Percentiles rank a stretch among this genome's conserved stretches.
Conservation (phyloP, 345 rosid species). For the Chamaenerion angustifolium region DNA sequence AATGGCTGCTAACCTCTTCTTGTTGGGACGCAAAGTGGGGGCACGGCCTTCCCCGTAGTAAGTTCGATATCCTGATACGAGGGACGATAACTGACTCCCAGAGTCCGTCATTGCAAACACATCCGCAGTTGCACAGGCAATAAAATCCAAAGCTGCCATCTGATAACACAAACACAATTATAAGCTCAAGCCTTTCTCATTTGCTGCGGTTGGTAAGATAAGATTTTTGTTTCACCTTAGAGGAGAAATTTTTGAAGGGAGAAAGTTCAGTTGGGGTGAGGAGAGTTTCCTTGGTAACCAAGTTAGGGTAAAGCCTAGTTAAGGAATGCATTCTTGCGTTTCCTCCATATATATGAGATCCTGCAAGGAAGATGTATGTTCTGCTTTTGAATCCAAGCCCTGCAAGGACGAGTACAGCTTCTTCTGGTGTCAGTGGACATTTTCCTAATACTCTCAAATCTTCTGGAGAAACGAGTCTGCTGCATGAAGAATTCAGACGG, state of each 20-base stretch:
- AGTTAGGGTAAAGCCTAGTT: constrained; percentile 60
- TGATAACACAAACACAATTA: constrained; percentile 14
- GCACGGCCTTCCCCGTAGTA: constrained; percentile 62
- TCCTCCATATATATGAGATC: constrained; percentile 63
- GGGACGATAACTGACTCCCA: constrained; percentile 84
- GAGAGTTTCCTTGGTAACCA: constrained; percentile 79
- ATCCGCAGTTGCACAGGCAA: constrained; percentile 79
- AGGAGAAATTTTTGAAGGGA: constrained; percentile 77
- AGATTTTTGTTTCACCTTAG: too few species aligned
- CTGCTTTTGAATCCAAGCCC: constrained; percentile 54
- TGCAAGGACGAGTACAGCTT: constrained; percentile 77
- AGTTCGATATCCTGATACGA: constrained; percentile 74
- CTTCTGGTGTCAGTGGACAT: constrained; percentile 96
- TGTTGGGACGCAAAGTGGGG: constrained; percentile 74
- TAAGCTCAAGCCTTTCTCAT: too few species aligned
- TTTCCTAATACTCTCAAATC: constrained; percentile 65
- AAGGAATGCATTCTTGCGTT: constrained; percentile 56
- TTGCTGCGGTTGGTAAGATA: too few species aligned
- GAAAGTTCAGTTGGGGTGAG: constrained; percentile 61
- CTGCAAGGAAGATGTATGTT: constrained; percentile 71
- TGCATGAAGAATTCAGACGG: constrained; percentile 1
- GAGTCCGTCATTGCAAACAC: constrained; percentile 94
- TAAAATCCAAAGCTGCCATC: constrained; percentile 84
- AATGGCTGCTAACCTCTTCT: constrained; percentile 79
- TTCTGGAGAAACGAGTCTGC: constrained; percentile 46